A percentile compares a stretch with the other conserved stretches of the same genome.
Evolutionary conservation across 306 rosid genomes (phyloP).

Genomic region (Cucurbita argyrosperma): DNA sequence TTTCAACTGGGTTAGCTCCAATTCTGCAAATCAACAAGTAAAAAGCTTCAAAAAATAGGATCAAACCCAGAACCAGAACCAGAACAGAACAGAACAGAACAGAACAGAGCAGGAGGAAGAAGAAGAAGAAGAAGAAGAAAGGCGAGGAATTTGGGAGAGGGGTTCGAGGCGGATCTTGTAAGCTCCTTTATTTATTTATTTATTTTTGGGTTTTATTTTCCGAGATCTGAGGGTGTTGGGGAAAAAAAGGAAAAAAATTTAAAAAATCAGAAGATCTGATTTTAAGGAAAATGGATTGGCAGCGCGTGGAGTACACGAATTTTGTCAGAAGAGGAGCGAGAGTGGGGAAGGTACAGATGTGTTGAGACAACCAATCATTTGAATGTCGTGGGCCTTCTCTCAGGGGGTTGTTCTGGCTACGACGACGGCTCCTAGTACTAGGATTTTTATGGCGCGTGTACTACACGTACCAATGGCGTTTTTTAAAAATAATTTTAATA

Average conservation of each 20-base stretch:
- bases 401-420: not conserved
- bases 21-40: not conserved
- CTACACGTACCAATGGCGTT: not conserved
- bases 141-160: constrained; percentile 3
- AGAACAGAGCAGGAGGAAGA: not conserved
- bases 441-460: not conserved
- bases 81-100: not conserved
- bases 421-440: not conserved
- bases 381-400: not conserved
- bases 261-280: not conserved
- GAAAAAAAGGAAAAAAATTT: not conserved
- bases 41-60: not conserved
- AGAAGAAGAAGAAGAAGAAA: not conserved
- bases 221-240: not conserved
- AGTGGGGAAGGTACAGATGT: not conserved
- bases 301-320: not conserved
- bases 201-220: not conserved
- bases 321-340: not conserved
- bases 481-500: not conserved
- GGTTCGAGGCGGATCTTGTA: constrained; percentile 11
- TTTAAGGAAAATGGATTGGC: not conserved
- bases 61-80: not conserved
- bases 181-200: not conserved
- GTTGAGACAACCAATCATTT: not conserved
- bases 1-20: not conserved